A percentile compares a stretch with the other conserved stretches of the same genome.
These are phyloP conservation scores for Trichoderma asperellum DNA, from an alignment of 2,329 filamentous ascomycete genomes.

Conservation along the genomic window DNA sequence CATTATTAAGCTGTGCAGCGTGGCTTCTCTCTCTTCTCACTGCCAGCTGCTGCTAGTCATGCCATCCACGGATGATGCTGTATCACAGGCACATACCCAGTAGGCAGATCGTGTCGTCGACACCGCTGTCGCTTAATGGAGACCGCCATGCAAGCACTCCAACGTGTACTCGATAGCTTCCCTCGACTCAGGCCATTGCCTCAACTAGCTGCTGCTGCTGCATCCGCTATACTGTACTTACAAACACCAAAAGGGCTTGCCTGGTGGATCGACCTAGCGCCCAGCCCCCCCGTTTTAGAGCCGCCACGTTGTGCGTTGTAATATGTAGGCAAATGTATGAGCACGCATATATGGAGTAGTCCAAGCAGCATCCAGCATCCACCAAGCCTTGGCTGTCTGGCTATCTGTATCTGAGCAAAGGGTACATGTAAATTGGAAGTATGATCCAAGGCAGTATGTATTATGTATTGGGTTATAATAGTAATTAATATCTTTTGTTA, in stretches of 20 bases:
- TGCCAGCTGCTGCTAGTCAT: background rate
- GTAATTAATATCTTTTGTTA: background rate
- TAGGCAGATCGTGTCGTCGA: background rate
- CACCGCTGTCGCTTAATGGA: constrained; percentile 5
- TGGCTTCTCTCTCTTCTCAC: background rate
- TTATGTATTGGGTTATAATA: background rate
- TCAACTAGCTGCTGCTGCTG: background rate
- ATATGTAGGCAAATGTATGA: background rate
- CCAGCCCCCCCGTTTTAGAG: constrained; percentile 27
- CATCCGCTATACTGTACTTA: constrained; percentile 2
- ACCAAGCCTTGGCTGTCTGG: background rate
- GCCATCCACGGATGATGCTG: background rate
- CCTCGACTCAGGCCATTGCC: background rate
- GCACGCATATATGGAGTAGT: constrained; percentile 9
- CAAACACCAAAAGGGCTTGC: constrained; percentile 16
- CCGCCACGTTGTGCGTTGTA: constrained; percentile 28
- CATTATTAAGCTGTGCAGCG: background rate
- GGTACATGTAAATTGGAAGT: background rate
- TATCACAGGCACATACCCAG: too few species aligned
- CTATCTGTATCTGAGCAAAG: background rate
- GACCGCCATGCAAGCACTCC: constrained; percentile 26
- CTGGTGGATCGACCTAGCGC: constrained; percentile 26
- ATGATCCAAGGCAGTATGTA: background rate
- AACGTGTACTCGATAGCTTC: constrained; percentile 13
- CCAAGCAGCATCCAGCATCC: background rate